Base-by-base conservation (phyloP, 768 basidiomycete genomes). In the Leucocoprinus sp. region DNA sequence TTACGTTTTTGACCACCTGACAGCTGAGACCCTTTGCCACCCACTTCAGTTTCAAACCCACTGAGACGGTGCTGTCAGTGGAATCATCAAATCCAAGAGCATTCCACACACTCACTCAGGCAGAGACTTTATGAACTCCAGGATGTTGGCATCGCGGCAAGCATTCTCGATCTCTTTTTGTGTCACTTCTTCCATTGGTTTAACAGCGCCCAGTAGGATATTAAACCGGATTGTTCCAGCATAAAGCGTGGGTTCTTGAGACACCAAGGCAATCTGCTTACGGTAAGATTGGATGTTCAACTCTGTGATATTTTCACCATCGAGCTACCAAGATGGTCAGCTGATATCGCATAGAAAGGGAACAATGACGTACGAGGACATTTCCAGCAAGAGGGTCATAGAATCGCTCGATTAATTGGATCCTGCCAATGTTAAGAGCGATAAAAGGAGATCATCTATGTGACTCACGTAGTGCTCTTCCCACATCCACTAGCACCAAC, bases 181-280 rank as follows among this genome's bases (percentile, higher is more conserved):
- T 1, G 87, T 88, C 7, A 89, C 82, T 54, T 87, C 76, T 0
- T 75, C 73, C 27, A 63, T 65, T 1, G 82, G 80, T 58, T 82
- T 84, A 52, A 66, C 71, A 22, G 84, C 80, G 8, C 90, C 90
- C 33, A 92, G 79, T 1, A 88, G 59, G 58, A 89, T 75, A 59
- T 92, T 93, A 65, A 91, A 90, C 17, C 80, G 79, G 47, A 91
- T 66, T 1, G 84, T 84, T 12, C 87, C 85, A 8, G 84, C 78
- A 55, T 91, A 93, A 7, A 93, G 64, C 0, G 80, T 84, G 18
- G 83, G 83, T 53, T 86, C 84, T 60, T 93, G 91, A 21, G 88
- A 90, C 5, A 93, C 90, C 18, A 93, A 67, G 0, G 87, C 80
- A 17, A 92, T 76, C 37, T 87, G 71, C 55, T 84, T 78, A 45